Percentiles rank a stretch among this genome's conserved stretches.
These are phyloP conservation scores for Ogataea saltuana DNA, from an alignment of 805 yeast genomes.

Conservation along the genomic window DNA sequence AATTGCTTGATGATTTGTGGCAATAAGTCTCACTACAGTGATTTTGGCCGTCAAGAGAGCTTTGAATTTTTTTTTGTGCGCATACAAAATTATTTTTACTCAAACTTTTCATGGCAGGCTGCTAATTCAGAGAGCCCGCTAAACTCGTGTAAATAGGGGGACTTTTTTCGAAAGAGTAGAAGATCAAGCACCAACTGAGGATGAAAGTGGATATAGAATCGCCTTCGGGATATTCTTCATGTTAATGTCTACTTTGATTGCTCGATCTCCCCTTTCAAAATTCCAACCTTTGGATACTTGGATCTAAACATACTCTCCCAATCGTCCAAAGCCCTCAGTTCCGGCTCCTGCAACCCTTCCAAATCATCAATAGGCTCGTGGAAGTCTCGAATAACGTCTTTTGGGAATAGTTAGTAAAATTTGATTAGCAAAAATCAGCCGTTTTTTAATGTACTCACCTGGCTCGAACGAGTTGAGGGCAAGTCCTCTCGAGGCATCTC, in stretches of 20 bases:
- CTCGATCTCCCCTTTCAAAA: conserved; percentile 43
- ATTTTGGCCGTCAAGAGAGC: background rate
- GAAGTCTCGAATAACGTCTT: conserved; percentile 59
- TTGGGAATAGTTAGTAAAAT: conserved; percentile 6
- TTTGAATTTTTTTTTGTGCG: background rate
- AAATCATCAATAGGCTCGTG: conserved; percentile 79
- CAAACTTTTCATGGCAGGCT: too few relatives aligned
- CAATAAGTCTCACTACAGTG: too few relatives aligned
- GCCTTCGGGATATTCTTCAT: too few relatives aligned
- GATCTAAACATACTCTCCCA: conserved; percentile 84
- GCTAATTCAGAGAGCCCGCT: too few relatives aligned
- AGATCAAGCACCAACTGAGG: too few relatives aligned
- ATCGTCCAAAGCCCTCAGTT: conserved; percentile 66
- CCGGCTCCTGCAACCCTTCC: conserved; percentile 57
- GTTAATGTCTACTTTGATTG: background rate
- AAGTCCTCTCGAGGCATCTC: conserved; percentile 91
- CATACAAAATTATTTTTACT: background rate
- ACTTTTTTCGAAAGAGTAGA: too few relatives aligned
- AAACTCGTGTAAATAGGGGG: too few relatives aligned
- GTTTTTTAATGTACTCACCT: conserved; percentile 28
- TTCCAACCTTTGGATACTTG: conserved; percentile 83
- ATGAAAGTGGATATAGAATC: too few relatives aligned
- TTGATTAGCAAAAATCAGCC: background rate
- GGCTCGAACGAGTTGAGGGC: conserved; percentile 85
- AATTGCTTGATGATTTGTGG: background rate